Percentiles rank a stretch among this genome's conserved stretches.
Evolutionary conservation across 2,329 filamentous ascomycete genomes (phyloP).

Genomic region (Colletotrichum liaoningense): DNA sequence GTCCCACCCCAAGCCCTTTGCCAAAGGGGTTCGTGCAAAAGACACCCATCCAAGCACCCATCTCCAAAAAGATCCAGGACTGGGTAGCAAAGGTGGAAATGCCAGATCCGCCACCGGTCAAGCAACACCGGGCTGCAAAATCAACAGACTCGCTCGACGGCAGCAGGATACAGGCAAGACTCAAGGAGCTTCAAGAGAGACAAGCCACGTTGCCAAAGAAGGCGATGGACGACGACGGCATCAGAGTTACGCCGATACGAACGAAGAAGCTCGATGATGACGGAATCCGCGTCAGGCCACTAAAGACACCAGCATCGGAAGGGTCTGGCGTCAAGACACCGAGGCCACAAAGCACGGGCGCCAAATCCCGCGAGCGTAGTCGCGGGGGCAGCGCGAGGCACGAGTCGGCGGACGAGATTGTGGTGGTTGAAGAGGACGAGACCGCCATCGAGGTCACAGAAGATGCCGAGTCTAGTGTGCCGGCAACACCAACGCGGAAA

Average conservation of each 20-base stretch:
- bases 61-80: conserved; percentile 70
- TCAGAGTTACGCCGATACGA: conserved; percentile 55
- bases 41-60: conserved; percentile 64
- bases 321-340: not conserved
- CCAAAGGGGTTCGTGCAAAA: conserved; percentile 69
- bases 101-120: conserved; percentile 53
- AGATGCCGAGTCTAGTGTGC: conserved; percentile 48
- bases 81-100: conserved; percentile 69
- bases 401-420: conserved; percentile 43
- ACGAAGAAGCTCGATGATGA: conserved; percentile 46
- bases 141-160: conserved; percentile 46
- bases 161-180: conserved; percentile 40
- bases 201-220: conserved; percentile 34
- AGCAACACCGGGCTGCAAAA: conserved; percentile 47
- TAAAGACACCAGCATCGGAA: conserved; percentile 32
- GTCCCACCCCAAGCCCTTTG: conserved; percentile 54
- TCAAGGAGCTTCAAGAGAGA: conserved; percentile 34
- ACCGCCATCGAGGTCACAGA: conserved; percentile 47
- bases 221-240: conserved; percentile 51
- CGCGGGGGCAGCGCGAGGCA: conserved; percentile 40
- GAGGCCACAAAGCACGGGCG: conserved; percentile 42
- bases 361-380: conserved; percentile 22
- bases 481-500: conserved; percentile 49
- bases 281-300: conserved; percentile 47
- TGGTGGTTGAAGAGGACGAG: conserved; percentile 39